Evolutionary conservation across 768 basidiomycete genomes (phyloP), one percentile per base, ranked within the genome.

Genomic region (Tricholomella constricta): DNA sequence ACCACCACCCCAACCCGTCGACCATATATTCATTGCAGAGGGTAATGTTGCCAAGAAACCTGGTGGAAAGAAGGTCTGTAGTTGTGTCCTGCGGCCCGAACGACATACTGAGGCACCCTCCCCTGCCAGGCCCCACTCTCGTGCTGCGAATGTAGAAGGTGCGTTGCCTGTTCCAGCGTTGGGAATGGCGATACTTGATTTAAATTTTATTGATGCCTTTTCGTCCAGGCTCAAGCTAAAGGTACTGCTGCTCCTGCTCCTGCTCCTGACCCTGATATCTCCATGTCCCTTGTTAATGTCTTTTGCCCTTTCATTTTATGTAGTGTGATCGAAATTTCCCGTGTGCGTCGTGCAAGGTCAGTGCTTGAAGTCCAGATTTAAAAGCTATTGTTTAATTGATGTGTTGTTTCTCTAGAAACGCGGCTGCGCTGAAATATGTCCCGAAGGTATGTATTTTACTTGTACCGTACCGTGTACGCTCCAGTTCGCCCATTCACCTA

Each of bases 351-450:
- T 75, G 72, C 69, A 76, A 74, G 63, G 65, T 70, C 45, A 46
- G 59, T 23, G 20, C 45, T 29, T 29, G 34, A 49, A 12, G n/a
- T 52, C 49, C 55, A 45, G 17, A 45, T 53, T 17, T 20, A 19
- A n/a, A 52, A 11, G 34, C 29, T 41, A 48, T 46, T 22, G 48
- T 47, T 35, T 14, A 31, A 44, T 48, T 35, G 17, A 26, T 44
- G 55, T 9, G 20, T 52, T 15, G 23, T 53, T 27, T 69, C 64
- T 61, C 64, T 52, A 82, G 62, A 84, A 85, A 73, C 78, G 84
- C 32, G 83, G 86, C 2, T 84, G 83, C 52, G 80, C 83, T 14
- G 82, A 84, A 61, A 85, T 85, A 57, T 85, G 84, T 62, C 84
- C 84, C 19, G 80, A 83, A 62, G 84, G 83, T 82, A 48, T n/a